Percentiles rank a stretch among this genome's conserved stretches.
phyloP scores from a whole-genome alignment of 495 filamentous ascomycete genomes.

The Arthonia radiata region DNA sequence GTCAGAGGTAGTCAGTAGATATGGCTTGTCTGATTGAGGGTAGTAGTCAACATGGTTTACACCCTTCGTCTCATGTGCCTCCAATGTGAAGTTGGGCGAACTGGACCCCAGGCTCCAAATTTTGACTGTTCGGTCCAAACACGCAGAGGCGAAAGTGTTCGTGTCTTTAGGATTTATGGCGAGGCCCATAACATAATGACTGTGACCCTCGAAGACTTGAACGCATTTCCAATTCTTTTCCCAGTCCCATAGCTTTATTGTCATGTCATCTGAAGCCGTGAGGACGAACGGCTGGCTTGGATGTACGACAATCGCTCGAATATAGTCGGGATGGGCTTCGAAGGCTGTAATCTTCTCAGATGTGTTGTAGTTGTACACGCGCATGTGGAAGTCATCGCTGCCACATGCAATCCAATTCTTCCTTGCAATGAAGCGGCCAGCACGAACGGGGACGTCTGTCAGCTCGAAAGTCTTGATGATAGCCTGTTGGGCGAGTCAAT shows the following conservation, averaged over 20 bases:
- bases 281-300: slow-evolving; percentile 88
- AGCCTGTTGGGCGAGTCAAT: no score
- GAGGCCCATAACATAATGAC: slow-evolving; percentile 96
- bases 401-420: slow-evolving; percentile 99
- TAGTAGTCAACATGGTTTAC: slow-evolving; percentile 98
- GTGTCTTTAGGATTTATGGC: slow-evolving; percentile 99
- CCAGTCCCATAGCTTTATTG: slow-evolving; percentile 98
- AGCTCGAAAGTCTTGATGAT: slow-evolving; percentile 99
- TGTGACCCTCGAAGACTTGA: slow-evolving; percentile 94
- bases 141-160: slow-evolving; percentile 92
- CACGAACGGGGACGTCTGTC: slow-evolving; percentile 92
- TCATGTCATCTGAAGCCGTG: slow-evolving; percentile 98
- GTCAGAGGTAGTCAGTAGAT: slow-evolving; percentile 87
- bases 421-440: slow-evolving; percentile 83
- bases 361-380: slow-evolving; percentile 97
- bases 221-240: slow-evolving; percentile 96
- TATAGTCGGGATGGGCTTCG: slow-evolving; percentile 97
- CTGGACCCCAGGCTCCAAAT: slow-evolving; percentile 88
- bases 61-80: slow-evolving; percentile 94
- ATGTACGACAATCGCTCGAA: slow-evolving; percentile 92
- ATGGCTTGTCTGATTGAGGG: slow-evolving; percentile 86
- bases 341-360: slow-evolving; percentile 97
- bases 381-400: slow-evolving; percentile 92
- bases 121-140: slow-evolving; percentile 90
- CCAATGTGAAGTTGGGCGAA: slow-evolving; percentile 81